Evolutionary conservation across 106 monocot species (phyloP).

Genomic region (Allium cepa): DNA sequence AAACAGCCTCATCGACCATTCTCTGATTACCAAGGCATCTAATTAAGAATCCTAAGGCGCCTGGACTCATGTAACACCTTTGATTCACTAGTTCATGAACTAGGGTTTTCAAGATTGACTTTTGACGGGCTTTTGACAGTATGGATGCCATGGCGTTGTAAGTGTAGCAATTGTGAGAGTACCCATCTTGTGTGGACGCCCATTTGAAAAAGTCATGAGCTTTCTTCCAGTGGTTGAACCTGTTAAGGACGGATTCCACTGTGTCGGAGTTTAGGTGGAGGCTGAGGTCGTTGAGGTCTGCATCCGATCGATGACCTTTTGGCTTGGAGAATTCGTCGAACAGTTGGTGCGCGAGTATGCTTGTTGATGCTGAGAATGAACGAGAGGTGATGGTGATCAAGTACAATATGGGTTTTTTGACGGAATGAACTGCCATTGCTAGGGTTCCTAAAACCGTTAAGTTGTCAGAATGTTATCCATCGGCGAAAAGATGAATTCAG

Average conservation of each 20-base stretch:
- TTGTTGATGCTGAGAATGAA: no score
- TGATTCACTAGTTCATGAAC: slow-evolving; percentile 23
- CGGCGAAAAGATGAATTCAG: no score
- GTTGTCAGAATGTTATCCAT: no score
- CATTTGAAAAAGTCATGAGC: slow-evolving; percentile 74
- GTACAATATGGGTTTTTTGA: no score
- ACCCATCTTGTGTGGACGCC: slow-evolving; percentile 46
- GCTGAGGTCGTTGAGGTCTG: slow-evolving; percentile 21
- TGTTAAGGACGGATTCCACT: slow-evolving; percentile 43
- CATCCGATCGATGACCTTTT: slow-evolving; percentile 21
- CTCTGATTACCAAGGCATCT: slow-evolving; percentile 49
- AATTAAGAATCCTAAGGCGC: slow-evolving; percentile 69
- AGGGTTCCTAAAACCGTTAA: no score
- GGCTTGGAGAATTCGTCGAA: slow-evolving; percentile 64
- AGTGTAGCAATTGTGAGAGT: slow-evolving; percentile 72
- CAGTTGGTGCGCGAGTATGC: slow-evolving; percentile 43
- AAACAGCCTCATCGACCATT: slow-evolving; percentile 36
- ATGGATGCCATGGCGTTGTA: slow-evolving; percentile 68
- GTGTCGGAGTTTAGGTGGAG: slow-evolving; percentile 20
- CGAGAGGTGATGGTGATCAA: no score
- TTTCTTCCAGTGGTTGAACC: slow-evolving; percentile 33
- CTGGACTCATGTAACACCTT: slow-evolving; percentile 51
- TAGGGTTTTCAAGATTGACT: slow-evolving; percentile 25
- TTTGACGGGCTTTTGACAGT: slow-evolving; percentile 31
- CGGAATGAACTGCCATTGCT: no score